Evolutionary conservation across 129 eudicot species (phyloP).

Genomic region (Cynara cardunculus): DNA sequence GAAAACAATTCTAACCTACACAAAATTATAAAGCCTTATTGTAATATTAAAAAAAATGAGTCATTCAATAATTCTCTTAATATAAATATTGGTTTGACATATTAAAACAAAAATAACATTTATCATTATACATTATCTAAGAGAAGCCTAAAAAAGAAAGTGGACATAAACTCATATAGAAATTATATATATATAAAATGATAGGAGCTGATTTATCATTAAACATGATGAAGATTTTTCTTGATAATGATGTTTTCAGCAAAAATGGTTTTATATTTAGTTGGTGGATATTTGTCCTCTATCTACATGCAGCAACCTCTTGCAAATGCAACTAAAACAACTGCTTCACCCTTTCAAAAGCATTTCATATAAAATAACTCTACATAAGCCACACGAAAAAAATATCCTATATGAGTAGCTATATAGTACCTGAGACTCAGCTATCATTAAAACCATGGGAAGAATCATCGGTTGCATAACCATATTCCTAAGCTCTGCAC

Average conservation of each 20-base stretch:
- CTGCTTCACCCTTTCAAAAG: slow-evolving; percentile 7
- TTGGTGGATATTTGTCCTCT: neutral
- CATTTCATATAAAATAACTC: neutral
- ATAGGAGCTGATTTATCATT: neutral
- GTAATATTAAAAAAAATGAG: neutral
- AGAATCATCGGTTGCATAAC: slow-evolving; percentile 99
- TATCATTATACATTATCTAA: neutral
- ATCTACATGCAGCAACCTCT: neutral
- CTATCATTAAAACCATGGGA: slow-evolving; percentile 95
- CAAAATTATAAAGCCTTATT: neutral
- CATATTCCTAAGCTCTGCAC: slow-evolving; percentile 96
- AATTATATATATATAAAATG: neutral
- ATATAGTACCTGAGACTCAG: slow-evolving; percentile 84
- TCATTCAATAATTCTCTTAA: neutral
- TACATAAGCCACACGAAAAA: slow-evolving; percentile 11
- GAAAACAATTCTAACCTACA: neutral
- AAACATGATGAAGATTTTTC: neutral
- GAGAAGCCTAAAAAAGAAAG: neutral
- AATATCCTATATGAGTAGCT: slow-evolving; percentile 1
- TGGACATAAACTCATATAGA: neutral
- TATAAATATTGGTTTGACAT: neutral
- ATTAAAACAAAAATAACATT: neutral
- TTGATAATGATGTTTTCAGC: neutral
- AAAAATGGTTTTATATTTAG: neutral
- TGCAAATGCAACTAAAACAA: neutral